Conservation (phyloP, 2,329 filamentous ascomycete genomes). For the Cercospora citrullina region DNA sequence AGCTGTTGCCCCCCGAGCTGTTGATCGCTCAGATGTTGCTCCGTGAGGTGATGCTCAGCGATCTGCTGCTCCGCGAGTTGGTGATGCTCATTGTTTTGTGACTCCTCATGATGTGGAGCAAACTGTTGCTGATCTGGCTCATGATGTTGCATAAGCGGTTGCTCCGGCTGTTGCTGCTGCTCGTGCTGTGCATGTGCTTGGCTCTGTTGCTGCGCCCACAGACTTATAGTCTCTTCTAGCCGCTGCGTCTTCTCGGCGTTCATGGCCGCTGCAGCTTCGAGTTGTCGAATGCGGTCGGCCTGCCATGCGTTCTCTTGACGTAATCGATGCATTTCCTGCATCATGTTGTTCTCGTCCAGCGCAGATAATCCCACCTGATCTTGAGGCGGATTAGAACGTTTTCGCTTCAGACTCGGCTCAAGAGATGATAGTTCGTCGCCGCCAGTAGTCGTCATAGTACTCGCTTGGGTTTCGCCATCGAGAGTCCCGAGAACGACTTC, state of each 20-base stretch:
- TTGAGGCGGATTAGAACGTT: constrained; percentile 16
- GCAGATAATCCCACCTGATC: neutral
- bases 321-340: constrained; percentile 45
- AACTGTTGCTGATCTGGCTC: neutral
- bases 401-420: constrained; percentile 13
- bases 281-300: constrained; percentile 36
- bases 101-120: neutral
- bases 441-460: constrained; percentile 4
- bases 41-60: neutral
- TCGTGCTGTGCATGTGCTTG: constrained; percentile 9
- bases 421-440: constrained; percentile 2
- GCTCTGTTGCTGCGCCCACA: constrained; percentile 16
- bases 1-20: neutral
- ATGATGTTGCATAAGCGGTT: neutral
- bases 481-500: constrained; percentile 22
- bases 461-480: constrained; percentile 24
- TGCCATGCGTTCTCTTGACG: constrained; percentile 45
- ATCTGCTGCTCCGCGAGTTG: constrained; percentile 5
- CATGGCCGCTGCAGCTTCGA: constrained; percentile 25
- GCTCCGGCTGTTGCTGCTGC: constrained; percentile 9
- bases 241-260: constrained; percentile 14
- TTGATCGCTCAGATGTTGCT: neutral
- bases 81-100: constrained; percentile 1
- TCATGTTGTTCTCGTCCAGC: constrained; percentile 37
- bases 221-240: constrained; percentile 18